Conservation (phyloP, 2,329 filamentous ascomycete species). For the Hypomyces rosellus region DNA sequence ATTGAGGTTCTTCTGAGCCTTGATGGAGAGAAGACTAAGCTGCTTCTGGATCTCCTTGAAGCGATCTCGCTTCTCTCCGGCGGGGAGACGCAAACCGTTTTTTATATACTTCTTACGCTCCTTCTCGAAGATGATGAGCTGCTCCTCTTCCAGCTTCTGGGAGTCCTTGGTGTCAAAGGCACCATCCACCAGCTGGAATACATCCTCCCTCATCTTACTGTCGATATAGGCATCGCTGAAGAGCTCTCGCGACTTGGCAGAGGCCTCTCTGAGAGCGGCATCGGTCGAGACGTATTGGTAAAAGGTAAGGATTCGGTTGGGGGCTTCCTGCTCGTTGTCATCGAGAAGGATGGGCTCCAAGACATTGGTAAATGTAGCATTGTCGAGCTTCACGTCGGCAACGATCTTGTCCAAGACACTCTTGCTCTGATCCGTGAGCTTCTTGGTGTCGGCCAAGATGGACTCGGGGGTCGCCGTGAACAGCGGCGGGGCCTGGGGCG, state of each 20-base stretch:
- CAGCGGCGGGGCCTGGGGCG: constrained; percentile 70
- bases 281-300: constrained; percentile 73
- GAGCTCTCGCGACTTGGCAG: constrained; percentile 67
- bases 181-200: constrained; percentile 61
- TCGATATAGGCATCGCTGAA: constrained; percentile 75
- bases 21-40: constrained; percentile 65
- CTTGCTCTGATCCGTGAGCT: constrained; percentile 57
- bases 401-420: constrained; percentile 61
- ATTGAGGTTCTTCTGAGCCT: constrained; percentile 74
- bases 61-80: constrained; percentile 63
- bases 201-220: constrained; percentile 73
- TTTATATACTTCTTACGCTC: constrained; percentile 70
- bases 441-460: constrained; percentile 61
- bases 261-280: constrained; percentile 64
- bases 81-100: constrained; percentile 67
- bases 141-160: constrained; percentile 59
- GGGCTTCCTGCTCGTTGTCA: constrained; percentile 58
- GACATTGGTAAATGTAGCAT: constrained; percentile 49
- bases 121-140: constrained; percentile 66
- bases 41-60: constrained; percentile 86
- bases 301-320: constrained; percentile 64
- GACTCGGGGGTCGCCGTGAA: constrained; percentile 69
- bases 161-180: constrained; percentile 48
- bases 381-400: constrained; percentile 47
- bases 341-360: constrained; percentile 64